phyloP scores from a whole-genome alignment of 1,284 basidiomycete species.

The Inonotus obliquus region DNA sequence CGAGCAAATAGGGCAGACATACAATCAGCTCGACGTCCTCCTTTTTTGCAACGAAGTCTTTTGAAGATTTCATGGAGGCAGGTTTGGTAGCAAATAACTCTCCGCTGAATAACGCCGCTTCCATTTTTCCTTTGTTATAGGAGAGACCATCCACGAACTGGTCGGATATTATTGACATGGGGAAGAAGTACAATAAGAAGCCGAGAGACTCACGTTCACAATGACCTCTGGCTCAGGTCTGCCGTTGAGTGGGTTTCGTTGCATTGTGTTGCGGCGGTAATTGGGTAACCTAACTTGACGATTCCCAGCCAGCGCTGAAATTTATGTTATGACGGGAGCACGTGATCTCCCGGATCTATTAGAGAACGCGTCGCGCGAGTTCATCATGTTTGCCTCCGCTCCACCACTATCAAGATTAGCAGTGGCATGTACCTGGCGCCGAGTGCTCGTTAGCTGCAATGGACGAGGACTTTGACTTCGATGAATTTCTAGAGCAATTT shows the following conservation, averaged over 20 bases:
- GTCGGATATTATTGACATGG: not conserved
- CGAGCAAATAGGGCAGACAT: constrained; percentile 23
- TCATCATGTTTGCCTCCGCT: not conserved
- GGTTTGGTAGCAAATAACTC: constrained; percentile 53
- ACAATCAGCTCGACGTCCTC: constrained; percentile 66
- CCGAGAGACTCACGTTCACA: constrained; percentile 41
- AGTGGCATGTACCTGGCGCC: not conserved
- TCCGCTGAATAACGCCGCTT: constrained; percentile 49
- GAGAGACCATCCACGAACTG: constrained; percentile 63
- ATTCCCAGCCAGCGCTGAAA: not conserved
- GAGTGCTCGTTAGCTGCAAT: not conserved
- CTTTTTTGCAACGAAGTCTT: constrained; percentile 39
- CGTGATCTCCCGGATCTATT: not conserved
- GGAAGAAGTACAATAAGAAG: constrained; percentile 23
- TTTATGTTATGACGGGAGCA: not conserved
- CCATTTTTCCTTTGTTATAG: constrained; percentile 62
- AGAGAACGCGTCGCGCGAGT: not conserved
- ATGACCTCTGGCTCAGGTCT: constrained; percentile 65
- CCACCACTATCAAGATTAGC: not conserved
- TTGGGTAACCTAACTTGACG: not conserved
- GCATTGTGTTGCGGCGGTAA: constrained; percentile 7
- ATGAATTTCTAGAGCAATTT: not conserved
- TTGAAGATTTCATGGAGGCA: constrained; percentile 35
- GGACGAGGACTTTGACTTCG: not conserved
- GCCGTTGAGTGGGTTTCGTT: constrained; percentile 36